A percentile compares a stretch with the other conserved stretches of the same genome.
These are phyloP conservation scores for Fusarium hainanense DNA, from an alignment of 2,329 filamentous ascomycete species.

Conservation along the genomic window DNA sequence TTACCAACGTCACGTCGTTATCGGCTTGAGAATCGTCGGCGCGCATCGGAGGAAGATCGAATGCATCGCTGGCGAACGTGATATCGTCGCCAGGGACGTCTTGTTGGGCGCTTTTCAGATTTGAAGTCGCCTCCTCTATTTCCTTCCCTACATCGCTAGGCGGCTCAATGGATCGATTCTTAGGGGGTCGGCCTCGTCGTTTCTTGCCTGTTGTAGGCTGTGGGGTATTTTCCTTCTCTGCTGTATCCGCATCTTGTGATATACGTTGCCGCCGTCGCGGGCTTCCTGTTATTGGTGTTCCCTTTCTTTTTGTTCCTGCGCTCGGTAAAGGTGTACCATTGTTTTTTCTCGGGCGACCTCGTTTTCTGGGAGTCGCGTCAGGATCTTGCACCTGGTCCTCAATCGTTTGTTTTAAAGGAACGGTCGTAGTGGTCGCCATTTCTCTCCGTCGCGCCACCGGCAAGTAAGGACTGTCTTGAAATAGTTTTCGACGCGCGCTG, in stretches of 20 bases:
- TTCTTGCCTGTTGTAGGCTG: slow-evolving; percentile 50
- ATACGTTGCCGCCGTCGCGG: slow-evolving; percentile 51
- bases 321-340: slow-evolving; percentile 64
- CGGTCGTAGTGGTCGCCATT: slow-evolving; percentile 59
- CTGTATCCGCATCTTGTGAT: slow-evolving; percentile 44
- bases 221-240: slow-evolving; percentile 35
- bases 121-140: slow-evolving; percentile 26
- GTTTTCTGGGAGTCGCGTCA: slow-evolving; percentile 53
- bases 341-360: slow-evolving; percentile 60
- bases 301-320: slow-evolving; percentile 57
- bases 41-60: slow-evolving; percentile 31
- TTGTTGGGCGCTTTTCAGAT: slow-evolving; percentile 29
- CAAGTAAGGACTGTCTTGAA: slow-evolving; percentile 56
- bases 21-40: slow-evolving; percentile 46
- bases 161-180: slow-evolving; percentile 43
- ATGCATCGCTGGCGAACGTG: slow-evolving; percentile 36
- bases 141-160: slow-evolving; percentile 42
- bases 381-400: slow-evolving; percentile 50
- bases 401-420: slow-evolving; percentile 61
- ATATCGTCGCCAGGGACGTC: slow-evolving; percentile 45
- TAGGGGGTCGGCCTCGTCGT: slow-evolving; percentile 48
- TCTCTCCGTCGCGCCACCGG: slow-evolving; percentile 52
- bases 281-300: slow-evolving; percentile 56
- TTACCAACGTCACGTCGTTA: slow-evolving; percentile 45
- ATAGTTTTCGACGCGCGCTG: slow-evolving; percentile 55